A percentile compares a stretch with the other conserved stretches of the same genome.
Evolutionary conservation across 331 rosid genomes (phyloP).

Genomic region (Saraca asoca): DNA sequence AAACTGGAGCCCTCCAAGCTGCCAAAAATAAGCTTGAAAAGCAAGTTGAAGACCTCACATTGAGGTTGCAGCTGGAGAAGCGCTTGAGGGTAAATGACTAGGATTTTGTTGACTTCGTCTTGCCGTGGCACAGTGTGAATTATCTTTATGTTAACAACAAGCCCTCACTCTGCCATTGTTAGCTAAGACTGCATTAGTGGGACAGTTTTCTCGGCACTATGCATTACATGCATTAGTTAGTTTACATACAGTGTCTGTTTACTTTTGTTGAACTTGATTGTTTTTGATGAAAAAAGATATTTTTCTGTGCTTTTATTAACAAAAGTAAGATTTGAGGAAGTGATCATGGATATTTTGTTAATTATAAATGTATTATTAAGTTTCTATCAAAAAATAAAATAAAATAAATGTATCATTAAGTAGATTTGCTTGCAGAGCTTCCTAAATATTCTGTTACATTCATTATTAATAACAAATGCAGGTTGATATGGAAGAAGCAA

Average conservation of each 20-base stretch:
- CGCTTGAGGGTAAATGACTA: slow-evolving; percentile 71
- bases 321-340: not conserved
- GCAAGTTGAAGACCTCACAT: slow-evolving; percentile 94
- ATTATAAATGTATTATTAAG: too few species aligned
- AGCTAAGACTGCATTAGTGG: too few species aligned
- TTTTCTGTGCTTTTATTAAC: not conserved
- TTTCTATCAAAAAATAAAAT: too few species aligned
- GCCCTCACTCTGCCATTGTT: too few species aligned
- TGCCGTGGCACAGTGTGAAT: too few species aligned
- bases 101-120: too few species aligned
- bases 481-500: slow-evolving; percentile 89
- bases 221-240: too few species aligned
- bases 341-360: not conserved
- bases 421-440: slow-evolving; percentile 29
- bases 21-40: slow-evolving; percentile 99
- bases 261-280: slow-evolving; percentile 17
- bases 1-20: slow-evolving; percentile 99
- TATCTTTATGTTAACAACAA: too few species aligned
- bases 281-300: slow-evolving; percentile 4
- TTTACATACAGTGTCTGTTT: too few species aligned
- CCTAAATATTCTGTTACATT: slow-evolving; percentile 21
- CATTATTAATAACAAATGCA: slow-evolving; percentile 40
- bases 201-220: too few species aligned
- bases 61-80: slow-evolving; percentile 96
- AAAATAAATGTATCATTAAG: too few species aligned